A percentile compares a stretch with the other conserved stretches of the same genome.
These are phyloP conservation scores for Boletales sp. DNA, from an alignment of 768 basidiomycete species.

Conservation along the genomic window DNA sequence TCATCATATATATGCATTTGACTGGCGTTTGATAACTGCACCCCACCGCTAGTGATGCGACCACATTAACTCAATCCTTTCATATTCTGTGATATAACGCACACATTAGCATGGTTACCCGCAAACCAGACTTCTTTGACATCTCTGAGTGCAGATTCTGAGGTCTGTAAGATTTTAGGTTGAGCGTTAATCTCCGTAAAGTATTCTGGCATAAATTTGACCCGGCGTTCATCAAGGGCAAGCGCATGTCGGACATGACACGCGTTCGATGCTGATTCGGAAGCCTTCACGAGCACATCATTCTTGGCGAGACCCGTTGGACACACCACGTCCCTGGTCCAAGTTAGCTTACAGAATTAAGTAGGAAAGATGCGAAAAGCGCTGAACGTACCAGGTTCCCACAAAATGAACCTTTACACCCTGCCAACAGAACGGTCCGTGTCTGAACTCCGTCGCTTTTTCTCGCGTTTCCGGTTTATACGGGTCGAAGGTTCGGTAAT, in stretches of 20 bases:
- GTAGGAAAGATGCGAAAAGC: neutral
- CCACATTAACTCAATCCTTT: neutral
- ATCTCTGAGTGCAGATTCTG: neutral
- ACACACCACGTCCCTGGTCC: conserved; percentile 11
- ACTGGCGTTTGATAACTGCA: neutral
- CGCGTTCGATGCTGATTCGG: conserved; percentile 4
- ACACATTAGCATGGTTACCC: conserved; percentile 9
- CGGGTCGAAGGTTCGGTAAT: conserved; percentile 24
- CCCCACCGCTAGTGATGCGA: conserved; percentile 2
- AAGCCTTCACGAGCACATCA: conserved; percentile 4
- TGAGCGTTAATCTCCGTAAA: conserved; percentile 7
- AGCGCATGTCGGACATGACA: conserved; percentile 15
- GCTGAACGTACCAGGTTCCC: conserved; percentile 29
- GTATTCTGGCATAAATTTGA: conserved; percentile 13
- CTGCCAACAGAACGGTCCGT: conserved; percentile 18
- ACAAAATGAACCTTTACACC: conserved; percentile 31
- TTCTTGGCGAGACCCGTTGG: conserved; percentile 2
- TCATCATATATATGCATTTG: no score
- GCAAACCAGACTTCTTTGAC: conserved; percentile 15
- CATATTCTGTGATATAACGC: neutral
- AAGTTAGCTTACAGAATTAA: neutral
- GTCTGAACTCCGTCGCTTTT: conserved; percentile 24
- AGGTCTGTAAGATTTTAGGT: neutral
- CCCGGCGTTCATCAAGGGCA: conserved; percentile 14
- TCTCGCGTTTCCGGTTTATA: conserved; percentile 6